A percentile compares a stretch with the other conserved stretches of the same genome.
Evolutionary conservation across 805 yeast genomes (phyloP).

Genomic region (Zygoascus ofunaensis): DNA sequence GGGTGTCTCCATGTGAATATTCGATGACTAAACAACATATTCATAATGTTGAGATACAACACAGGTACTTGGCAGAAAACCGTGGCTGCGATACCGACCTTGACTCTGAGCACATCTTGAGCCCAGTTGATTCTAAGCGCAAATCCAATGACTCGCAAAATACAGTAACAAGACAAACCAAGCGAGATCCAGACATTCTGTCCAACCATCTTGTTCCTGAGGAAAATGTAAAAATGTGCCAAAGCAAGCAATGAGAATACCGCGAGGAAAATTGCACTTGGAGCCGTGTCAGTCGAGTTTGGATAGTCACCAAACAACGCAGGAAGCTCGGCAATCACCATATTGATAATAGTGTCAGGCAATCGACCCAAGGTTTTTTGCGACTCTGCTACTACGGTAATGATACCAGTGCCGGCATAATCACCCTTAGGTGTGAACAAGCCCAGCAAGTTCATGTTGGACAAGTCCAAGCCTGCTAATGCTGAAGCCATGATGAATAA

Average conservation of each 20-base stretch:
- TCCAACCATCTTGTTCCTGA: conserved; percentile 41
- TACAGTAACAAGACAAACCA: conserved; percentile 45
- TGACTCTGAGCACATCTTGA: conserved; percentile 36
- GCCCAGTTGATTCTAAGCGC: conserved; percentile 53
- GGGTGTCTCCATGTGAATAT: conserved; percentile 74
- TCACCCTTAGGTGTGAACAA: conserved; percentile 14
- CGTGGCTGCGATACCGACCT: conserved; percentile 46
- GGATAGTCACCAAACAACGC: conserved; percentile 57
- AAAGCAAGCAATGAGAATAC: conserved; percentile 41
- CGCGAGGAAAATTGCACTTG: conserved; percentile 48
- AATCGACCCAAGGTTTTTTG: conserved; percentile 9
- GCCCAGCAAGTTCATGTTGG: background rate
- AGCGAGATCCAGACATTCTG: conserved; percentile 52
- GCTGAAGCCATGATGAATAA: background rate
- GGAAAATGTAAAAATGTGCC: conserved; percentile 40
- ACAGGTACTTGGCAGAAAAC: conserved; percentile 51
- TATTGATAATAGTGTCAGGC: conserved; percentile 11
- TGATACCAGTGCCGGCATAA: conserved; percentile 25
- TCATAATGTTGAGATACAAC: conserved; percentile 48
- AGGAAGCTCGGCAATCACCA: conserved; percentile 25
- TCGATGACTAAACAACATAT: conserved; percentile 61
- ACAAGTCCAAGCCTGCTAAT: background rate
- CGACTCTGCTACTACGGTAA: conserved; percentile 16
- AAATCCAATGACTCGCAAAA: conserved; percentile 50
- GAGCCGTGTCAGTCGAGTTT: conserved; percentile 43